Conservation (phyloP, 2,329 filamentous ascomycete genomes). For the Pyricularia pennisetigena region DNA sequence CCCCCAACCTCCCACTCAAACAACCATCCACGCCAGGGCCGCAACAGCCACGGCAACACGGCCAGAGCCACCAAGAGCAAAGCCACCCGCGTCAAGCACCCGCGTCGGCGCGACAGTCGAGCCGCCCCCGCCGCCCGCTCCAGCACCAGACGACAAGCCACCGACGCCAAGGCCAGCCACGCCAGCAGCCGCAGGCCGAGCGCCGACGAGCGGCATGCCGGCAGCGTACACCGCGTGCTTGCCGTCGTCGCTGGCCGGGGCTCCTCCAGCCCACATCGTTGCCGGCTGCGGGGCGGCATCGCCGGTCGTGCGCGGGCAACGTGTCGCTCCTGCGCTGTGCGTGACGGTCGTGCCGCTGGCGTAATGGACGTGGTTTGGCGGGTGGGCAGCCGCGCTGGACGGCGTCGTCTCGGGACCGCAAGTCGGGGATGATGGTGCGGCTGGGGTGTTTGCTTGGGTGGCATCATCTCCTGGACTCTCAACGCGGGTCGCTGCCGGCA, state of each 20-base stretch:
- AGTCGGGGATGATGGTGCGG: too few relatives aligned
- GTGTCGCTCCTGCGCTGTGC: background rate
- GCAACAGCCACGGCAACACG: background rate
- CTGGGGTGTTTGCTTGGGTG: too few relatives aligned
- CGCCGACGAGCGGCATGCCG: too few relatives aligned
- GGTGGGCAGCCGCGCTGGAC: background rate
- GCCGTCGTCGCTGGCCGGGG: too few relatives aligned
- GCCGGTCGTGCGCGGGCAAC: background rate
- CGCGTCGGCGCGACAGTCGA: background rate
- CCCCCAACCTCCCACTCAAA: too few relatives aligned
- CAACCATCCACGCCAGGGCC: background rate
- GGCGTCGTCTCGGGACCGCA: too few relatives aligned
- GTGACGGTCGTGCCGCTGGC: background rate
- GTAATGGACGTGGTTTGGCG: background rate
- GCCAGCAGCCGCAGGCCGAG: background rate
- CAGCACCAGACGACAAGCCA: background rate
- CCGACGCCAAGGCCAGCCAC: too few relatives aligned
- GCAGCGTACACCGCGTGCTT: too few relatives aligned
- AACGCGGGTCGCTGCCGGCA: background rate
- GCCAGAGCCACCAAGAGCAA: background rate
- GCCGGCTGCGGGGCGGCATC: background rate
- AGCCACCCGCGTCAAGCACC: background rate
- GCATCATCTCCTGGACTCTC: too few relatives aligned
- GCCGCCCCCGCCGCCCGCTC: background rate
- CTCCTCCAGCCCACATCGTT: background rate